A percentile compares a stretch with the other conserved stretches of the same genome.
phyloP scores from a whole-genome alignment of 768 basidiomycete genomes.

The Candolleomyces eurysporus region DNA sequence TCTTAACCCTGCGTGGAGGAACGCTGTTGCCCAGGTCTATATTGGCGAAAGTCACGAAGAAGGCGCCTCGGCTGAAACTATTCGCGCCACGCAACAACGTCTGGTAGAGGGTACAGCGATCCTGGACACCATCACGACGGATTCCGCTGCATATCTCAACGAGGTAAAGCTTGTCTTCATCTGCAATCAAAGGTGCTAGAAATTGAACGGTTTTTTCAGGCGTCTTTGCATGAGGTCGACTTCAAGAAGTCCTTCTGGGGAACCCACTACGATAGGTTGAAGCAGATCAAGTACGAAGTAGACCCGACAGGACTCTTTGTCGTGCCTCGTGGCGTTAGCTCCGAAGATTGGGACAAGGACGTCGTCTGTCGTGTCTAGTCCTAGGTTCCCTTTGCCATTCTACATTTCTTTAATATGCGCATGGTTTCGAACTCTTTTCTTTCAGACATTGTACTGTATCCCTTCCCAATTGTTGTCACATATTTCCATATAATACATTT shows the following conservation, averaged over 20 bases:
- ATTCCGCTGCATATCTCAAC: conserved; percentile 46
- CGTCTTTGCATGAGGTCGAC: conserved; percentile 39
- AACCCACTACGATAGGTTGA: conserved; percentile 36
- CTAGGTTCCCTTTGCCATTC: no score
- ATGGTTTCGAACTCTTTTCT: no score
- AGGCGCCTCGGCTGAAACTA: conserved; percentile 20
- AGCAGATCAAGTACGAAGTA: conserved; percentile 41
- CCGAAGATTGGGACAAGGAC: conserved; percentile 46
- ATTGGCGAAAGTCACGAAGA: conserved; percentile 25
- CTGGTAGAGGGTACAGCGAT: conserved; percentile 16
- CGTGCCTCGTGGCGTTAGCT: conserved; percentile 45
- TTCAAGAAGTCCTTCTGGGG: conserved; percentile 48
- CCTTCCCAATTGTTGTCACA: no score
- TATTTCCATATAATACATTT: no score
- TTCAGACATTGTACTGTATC: no score
- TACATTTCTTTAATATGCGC: no score
- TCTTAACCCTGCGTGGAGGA: conserved; percentile 48
- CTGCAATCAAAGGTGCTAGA: background rate
- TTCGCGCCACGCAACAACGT: conserved; percentile 15
- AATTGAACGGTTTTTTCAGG: conserved; percentile 24
- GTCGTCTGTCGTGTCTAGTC: conserved; percentile 17
- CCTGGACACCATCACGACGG: conserved; percentile 26
- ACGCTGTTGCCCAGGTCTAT: conserved; percentile 31
- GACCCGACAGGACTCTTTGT: conserved; percentile 47
- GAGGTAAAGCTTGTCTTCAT: conserved; percentile 31